Evolutionary conservation across 1,139 yeast species (phyloP).

Genomic region (Nakaseomyces kungkrabaensis): DNA sequence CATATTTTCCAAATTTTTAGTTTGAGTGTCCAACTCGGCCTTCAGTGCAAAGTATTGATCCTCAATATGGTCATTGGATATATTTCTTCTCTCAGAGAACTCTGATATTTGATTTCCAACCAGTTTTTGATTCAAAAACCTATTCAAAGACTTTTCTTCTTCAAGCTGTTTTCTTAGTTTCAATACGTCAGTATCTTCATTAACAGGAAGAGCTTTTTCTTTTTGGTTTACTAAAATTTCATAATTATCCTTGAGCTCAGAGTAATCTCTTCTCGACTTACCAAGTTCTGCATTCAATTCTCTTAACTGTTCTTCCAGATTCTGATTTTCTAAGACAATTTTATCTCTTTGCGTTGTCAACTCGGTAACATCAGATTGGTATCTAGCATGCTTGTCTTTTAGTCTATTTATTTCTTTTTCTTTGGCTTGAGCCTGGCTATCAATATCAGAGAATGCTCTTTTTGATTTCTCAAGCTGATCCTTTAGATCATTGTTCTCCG

Average conservation of each 20-base stretch:
- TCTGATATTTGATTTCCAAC: constrained; percentile 6
- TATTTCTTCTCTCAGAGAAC: background rate
- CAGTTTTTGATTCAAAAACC: constrained; percentile 21
- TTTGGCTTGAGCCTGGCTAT: constrained; percentile 28
- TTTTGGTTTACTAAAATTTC: constrained; percentile 21
- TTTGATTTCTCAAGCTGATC: constrained; percentile 12
- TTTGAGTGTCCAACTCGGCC: constrained; percentile 43
- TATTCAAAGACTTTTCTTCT: constrained; percentile 23
- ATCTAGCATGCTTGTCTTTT: constrained; percentile 23
- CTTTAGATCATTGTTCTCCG: constrained; percentile 30
- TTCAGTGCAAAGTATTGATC: constrained; percentile 29
- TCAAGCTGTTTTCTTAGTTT: constrained; percentile 23
- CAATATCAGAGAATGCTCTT: constrained; percentile 28
- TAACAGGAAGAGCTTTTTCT: constrained; percentile 11
- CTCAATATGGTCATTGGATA: constrained; percentile 3
- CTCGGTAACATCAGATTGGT: constrained; percentile 18
- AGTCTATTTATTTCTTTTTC: constrained; percentile 31
- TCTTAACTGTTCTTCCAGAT: constrained; percentile 15
- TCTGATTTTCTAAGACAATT: constrained; percentile 13
- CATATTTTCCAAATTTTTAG: constrained; percentile 43
- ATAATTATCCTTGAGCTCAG: constrained; percentile 20
- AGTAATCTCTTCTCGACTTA: constrained; percentile 20
- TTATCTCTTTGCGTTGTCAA: constrained; percentile 27
- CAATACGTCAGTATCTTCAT: constrained; percentile 2
- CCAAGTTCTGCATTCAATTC: constrained; percentile 20